Base-by-base conservation (phyloP, 306 rosid species). In the Vigna unguiculata region DNA sequence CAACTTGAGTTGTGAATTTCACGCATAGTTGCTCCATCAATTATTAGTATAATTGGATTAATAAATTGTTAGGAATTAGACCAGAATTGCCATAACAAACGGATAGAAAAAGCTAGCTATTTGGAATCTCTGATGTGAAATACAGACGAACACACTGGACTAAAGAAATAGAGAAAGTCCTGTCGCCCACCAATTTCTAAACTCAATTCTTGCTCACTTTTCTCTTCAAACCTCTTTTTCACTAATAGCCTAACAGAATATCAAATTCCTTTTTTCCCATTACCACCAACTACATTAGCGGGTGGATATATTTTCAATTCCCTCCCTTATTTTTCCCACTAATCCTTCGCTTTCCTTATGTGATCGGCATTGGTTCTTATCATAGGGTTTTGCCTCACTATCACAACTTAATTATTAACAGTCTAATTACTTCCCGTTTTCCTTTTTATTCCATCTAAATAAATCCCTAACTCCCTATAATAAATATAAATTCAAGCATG, bases 381-480 rank as follows among this genome's bases (percentile, higher is more conserved):
- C 21, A 67, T 9, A 11, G 19, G 7, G 48, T 72, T 72, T 54
- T 47, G 46, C 4, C 63, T 30, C 20, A 60, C 66, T 28, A 3
- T 60, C 13, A 30, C 66, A 20, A 28, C 36, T 64, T n/a, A 80
- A 54, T 20, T 72, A 43, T 54, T 72, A 17, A 52, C 63, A 72
- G 19, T 20, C 22, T 24, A 47, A 53, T 14, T 6, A 73, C 34
- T 43, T 58, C 0, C 17, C 15, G 52, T 74, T 57, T 49, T 51
- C 45, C 36, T 17, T 43, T 28, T 73, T 17, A 41, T 17, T 65
- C 63, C 53, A 40, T 43, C 48, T 7, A 74, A 38, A 46, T 36
- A 67, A n/a, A 47, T 67, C 65, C 48, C 7, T n/a, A 69, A 21
- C 34, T 58, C 21, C 63, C 38, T 80, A 74, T 59, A 57, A 6